A percentile compares a stretch with the other conserved stretches of the same genome.
Evolutionary conservation across 2,329 filamentous ascomycete genomes (phyloP).

Genomic region (Onygenales sp.): DNA sequence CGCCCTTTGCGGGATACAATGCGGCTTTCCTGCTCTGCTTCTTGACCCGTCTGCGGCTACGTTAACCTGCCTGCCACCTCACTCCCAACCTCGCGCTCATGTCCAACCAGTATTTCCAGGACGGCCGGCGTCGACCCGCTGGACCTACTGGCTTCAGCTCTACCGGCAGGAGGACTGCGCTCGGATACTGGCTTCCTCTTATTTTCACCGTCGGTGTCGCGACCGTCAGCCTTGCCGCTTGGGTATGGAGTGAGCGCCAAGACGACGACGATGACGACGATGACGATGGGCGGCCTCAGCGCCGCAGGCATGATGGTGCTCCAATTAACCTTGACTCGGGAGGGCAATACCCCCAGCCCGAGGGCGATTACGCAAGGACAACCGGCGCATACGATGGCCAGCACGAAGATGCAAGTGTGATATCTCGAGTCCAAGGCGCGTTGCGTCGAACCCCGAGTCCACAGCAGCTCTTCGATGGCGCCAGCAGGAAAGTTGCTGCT

Average conservation of each 20-base stretch:
- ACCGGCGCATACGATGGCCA: conserved; percentile 26
- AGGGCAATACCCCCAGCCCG: conserved; percentile 8
- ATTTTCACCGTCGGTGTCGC: conserved; percentile 79
- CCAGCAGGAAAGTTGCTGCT: conserved; percentile 69
- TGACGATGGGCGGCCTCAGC: conserved; percentile 19
- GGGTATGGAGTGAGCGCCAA: conserved; percentile 85
- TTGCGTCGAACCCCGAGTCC: conserved; percentile 75
- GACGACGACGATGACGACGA: conserved; percentile 58
- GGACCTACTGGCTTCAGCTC: conserved; percentile 33
- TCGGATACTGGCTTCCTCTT: conserved; percentile 78
- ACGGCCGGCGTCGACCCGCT: conserved; percentile 28
- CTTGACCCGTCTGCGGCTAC: conserved; percentile 19
- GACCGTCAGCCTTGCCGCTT: conserved; percentile 75
- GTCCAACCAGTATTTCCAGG: conserved; percentile 28
- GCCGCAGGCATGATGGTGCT: conserved; percentile 15
- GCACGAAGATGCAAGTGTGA: conserved; percentile 50
- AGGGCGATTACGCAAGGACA: conserved; percentile 24
- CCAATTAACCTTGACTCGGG: conserved; percentile 19
- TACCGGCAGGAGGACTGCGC: conserved; percentile 30
- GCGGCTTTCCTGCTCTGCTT: neutral
- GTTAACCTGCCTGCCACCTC: conserved; percentile 1
- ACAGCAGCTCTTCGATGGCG: conserved; percentile 77
- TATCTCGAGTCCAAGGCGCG: conserved; percentile 69
- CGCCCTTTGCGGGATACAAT: neutral
- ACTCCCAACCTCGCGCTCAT: conserved; percentile 23